These are phyloP conservation scores for Botrytis fabae DNA, from an alignment of 2,329 filamentous ascomycete genomes.

Conservation along the genomic window DNA sequence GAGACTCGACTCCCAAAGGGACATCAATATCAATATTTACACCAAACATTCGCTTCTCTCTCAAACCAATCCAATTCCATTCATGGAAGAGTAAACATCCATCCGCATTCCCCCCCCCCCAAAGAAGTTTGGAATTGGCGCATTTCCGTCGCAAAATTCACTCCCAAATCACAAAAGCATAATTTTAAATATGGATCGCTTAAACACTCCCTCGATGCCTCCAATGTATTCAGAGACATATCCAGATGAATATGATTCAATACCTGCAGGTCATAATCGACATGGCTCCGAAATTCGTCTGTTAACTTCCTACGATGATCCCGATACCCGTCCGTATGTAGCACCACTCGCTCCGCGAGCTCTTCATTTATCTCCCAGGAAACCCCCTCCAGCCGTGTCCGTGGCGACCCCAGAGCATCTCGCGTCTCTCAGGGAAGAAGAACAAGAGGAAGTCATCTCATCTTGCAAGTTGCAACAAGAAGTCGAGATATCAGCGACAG, in stretches of 20 bases:
- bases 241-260: constrained; percentile 51
- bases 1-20: neutral
- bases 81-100: constrained; percentile 19
- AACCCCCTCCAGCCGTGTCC: constrained; percentile 33
- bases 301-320: constrained; percentile 63
- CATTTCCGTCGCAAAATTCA: constrained; percentile 28
- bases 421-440: constrained; percentile 43
- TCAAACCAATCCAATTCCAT: neutral
- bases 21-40: neutral
- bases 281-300: constrained; percentile 58
- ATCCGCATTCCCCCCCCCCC: constrained; percentile 12
- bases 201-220: constrained; percentile 52
- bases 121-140: constrained; percentile 10
- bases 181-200: constrained; percentile 41
- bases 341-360: constrained; percentile 32
- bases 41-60: constrained; percentile 3
- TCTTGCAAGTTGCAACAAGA: constrained; percentile 41
- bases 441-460: constrained; percentile 44
- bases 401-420: constrained; percentile 44
- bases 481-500: constrained; percentile 24
- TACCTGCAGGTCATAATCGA: constrained; percentile 45
- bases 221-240: constrained; percentile 58
- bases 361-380: constrained; percentile 34
- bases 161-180: constrained; percentile 18
- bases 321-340: constrained; percentile 57